Conservation (phyloP, 2,329 filamentous ascomycete genomes). For the Fusarium sambucinum region DNA sequence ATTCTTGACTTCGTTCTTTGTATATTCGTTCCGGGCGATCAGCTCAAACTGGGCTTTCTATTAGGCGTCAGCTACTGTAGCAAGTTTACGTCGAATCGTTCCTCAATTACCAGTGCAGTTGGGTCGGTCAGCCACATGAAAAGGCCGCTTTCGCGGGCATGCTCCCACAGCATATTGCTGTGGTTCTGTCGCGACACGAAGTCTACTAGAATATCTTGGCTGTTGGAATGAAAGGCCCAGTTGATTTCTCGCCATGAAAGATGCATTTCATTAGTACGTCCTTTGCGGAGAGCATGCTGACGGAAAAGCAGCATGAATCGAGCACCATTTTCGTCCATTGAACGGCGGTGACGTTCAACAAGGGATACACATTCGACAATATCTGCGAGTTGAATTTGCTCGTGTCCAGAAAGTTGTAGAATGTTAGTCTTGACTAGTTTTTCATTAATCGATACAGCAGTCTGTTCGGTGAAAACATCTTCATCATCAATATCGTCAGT, state of each 20-base stretch:
- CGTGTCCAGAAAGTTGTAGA: conserved; percentile 82
- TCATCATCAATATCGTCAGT: conserved; percentile 65
- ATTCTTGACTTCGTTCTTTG: conserved; percentile 86
- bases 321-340: conserved; percentile 90
- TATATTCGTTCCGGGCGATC: conserved; percentile 95
- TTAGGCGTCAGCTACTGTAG: conserved; percentile 16
- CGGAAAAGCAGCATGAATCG: conserved; percentile 90
- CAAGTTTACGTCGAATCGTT: not conserved
- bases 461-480: conserved; percentile 76
- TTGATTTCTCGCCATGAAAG: conserved; percentile 84
- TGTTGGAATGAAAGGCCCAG: conserved; percentile 86
- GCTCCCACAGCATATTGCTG: conserved; percentile 83
- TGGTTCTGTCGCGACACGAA: conserved; percentile 85
- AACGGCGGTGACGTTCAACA: conserved; percentile 87
- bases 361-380: conserved; percentile 86
- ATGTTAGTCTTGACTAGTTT: conserved; percentile 80
- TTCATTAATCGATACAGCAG: conserved; percentile 78
- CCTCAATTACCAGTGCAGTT: conserved; percentile 73
- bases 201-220: conserved; percentile 90
- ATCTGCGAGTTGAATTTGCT: conserved; percentile 87
- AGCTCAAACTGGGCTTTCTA: conserved; percentile 79
- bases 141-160: conserved; percentile 86
- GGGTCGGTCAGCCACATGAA: conserved; percentile 94
- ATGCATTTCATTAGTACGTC: conserved; percentile 71
- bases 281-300: conserved; percentile 79